Evolutionary conservation across 2,329 filamentous ascomycete species (phyloP).

Genomic region (Colletotrichum liriopes): DNA sequence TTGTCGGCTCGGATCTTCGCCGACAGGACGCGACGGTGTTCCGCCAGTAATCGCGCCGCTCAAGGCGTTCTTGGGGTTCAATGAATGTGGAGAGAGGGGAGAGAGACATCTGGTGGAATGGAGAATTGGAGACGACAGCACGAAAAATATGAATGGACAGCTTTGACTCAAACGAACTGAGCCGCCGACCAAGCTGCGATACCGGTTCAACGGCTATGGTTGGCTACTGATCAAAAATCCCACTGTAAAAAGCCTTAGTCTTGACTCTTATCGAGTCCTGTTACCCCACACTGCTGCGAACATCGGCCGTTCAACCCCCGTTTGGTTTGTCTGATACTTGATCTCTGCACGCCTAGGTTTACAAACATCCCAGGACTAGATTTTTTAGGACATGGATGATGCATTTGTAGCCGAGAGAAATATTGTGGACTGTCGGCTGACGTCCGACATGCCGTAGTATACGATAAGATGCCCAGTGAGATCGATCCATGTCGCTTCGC

Average conservation of each 20-base stretch:
- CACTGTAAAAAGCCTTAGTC: not conserved
- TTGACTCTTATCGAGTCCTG: slow-evolving; percentile 22
- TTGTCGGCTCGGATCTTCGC: slow-evolving; percentile 30
- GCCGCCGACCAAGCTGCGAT: not conserved
- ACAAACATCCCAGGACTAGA: not conserved
- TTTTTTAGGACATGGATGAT: not conserved
- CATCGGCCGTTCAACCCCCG: slow-evolving; percentile 15
- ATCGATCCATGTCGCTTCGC: not conserved
- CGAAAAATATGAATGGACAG: not conserved
- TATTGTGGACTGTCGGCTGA: not conserved
- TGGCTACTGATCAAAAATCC: slow-evolving; percentile 1
- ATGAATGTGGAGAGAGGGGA: not conserved
- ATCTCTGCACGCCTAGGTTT: not conserved
- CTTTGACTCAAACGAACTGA: not conserved
- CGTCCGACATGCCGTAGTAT: slow-evolving; percentile 7
- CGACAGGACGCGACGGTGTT: slow-evolving; percentile 22
- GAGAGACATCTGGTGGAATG: not conserved
- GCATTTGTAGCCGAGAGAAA: not conserved
- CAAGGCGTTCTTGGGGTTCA: too few relatives aligned
- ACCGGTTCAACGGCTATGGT: slow-evolving; percentile 15
- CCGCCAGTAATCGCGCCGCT: not conserved
- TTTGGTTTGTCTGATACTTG: not conserved
- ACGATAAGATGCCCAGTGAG: not conserved
- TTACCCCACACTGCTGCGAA: slow-evolving; percentile 25
- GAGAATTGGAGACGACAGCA: not conserved